Evolutionary conservation across 2,329 filamentous ascomycete species (phyloP), one percentile per base, ranked within the genome.

Genomic region (Aspergillus vadensis): DNA sequence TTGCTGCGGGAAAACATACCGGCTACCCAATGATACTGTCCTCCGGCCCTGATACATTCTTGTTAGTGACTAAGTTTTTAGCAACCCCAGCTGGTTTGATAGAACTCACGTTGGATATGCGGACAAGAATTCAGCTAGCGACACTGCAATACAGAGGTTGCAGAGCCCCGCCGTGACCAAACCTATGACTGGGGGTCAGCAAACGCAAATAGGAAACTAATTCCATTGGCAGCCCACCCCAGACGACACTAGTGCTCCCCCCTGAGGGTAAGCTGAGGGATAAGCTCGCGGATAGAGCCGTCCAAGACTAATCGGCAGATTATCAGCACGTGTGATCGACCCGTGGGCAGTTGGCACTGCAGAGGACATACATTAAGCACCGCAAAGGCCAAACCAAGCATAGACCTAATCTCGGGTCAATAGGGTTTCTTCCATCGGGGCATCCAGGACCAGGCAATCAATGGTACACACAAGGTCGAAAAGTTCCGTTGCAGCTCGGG

Each of bases 11-110:
- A 39, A 15, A 44, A 70, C 69, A 63, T 69, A 71, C 76, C 79
- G 54, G 88, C 87, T 2, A 88, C 88, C 88, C 88, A 91, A 71
- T 91, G 87, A 69, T 91, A 91, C 70, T 88, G 83, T 6, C 84
- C 86, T 60, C 83, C 84, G 1, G 83, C 83, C 5, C 47, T 50
- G 47, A 27, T 15, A 12, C 23, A 50, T 17, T 27, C 6, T 43
- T 3, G 15, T 49, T 23, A 17, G 23, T 30, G 6, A 21, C 12
- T 44, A 23, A 44, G 12, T 0, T 5, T 1, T 12, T 36, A 15
- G 27, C 27, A 30, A 15, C 9, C 41, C 17, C 14, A 6, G 10
- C n/a, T 44, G n/a, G 2, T 17, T 15, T 30, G 25, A 9, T 30
- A 12, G 10, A 49, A 66, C 71, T 57, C 62, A 74, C 72, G 78